Conservation (phyloP, 2,329 filamentous ascomycete genomes). For the Dothideomycetes sp. region DNA sequence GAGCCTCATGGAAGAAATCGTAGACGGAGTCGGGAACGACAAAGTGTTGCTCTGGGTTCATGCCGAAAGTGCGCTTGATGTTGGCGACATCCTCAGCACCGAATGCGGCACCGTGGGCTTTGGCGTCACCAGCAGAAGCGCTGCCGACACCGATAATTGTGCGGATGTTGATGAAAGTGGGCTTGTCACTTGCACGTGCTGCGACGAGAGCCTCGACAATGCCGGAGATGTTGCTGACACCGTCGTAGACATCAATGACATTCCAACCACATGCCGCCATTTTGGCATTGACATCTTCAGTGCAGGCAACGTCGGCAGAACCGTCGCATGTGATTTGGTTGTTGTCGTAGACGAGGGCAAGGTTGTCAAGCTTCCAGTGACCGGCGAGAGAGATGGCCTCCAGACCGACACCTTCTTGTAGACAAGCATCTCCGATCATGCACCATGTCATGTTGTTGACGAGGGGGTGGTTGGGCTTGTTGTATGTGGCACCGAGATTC, state of each 20-base stretch:
- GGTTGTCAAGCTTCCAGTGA: slow-evolving; percentile 46
- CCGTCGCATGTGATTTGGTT: slow-evolving; percentile 53
- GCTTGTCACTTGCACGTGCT: slow-evolving; percentile 34
- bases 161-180: slow-evolving; percentile 48
- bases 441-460: slow-evolving; percentile 47
- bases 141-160: slow-evolving; percentile 49
- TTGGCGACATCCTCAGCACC: slow-evolving; percentile 45
- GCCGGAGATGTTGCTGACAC: slow-evolving; percentile 42
- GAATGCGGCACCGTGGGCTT: slow-evolving; percentile 50
- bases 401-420: slow-evolving; percentile 50
- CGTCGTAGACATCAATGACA: slow-evolving; percentile 47
- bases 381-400: slow-evolving; percentile 50
- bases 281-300: slow-evolving; percentile 49
- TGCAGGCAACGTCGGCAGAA: slow-evolving; percentile 43
- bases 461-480: slow-evolving; percentile 39
- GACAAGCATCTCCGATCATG: slow-evolving; percentile 50
- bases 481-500: slow-evolving; percentile 47
- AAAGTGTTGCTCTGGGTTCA: slow-evolving; percentile 37
- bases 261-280: slow-evolving; percentile 49
- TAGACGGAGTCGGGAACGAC: slow-evolving; percentile 36
- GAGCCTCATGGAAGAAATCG: slow-evolving; percentile 44
- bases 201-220: slow-evolving; percentile 39
- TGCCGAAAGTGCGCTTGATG: slow-evolving; percentile 45
- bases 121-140: slow-evolving; percentile 41
- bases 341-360: slow-evolving; percentile 51